Conservation (phyloP, 139 green algal genomes). For the Deuterostichococcus epilithicus region DNA sequence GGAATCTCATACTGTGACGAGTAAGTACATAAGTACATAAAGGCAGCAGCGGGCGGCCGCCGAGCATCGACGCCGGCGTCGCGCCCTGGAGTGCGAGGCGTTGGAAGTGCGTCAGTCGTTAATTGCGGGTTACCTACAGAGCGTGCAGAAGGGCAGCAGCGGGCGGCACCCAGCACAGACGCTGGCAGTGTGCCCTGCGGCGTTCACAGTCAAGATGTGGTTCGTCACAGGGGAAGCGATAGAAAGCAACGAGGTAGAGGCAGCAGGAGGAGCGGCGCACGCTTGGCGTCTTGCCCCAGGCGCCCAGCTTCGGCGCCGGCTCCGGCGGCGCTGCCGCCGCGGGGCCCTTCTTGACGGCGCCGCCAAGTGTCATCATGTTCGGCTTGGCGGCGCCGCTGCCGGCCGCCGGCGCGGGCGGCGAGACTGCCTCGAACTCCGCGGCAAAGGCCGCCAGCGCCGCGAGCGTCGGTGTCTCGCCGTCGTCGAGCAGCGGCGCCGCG, state of each 20-base stretch:
- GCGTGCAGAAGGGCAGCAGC: no score
- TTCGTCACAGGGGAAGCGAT: no score
- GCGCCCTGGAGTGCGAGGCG: slow-evolving; percentile 7
- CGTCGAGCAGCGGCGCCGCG: slow-evolving; percentile 37
- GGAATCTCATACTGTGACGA: no score
- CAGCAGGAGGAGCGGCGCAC: not conserved
- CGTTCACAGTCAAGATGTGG: no score
- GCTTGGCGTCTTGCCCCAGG: not conserved
- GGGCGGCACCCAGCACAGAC: no score
- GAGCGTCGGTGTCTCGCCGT: slow-evolving; percentile 42
- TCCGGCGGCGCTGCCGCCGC: not conserved
- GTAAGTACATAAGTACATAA: no score
- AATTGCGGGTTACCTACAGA: no score
- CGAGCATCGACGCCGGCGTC: slow-evolving; percentile 25
- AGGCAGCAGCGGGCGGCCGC: slow-evolving; percentile 49
- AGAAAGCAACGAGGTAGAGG: not conserved
- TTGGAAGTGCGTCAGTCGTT: no score
- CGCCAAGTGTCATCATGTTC: not conserved
- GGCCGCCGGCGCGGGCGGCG: not conserved
- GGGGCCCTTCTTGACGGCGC: not conserved
- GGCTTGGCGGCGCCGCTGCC: not conserved
- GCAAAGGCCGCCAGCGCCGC: slow-evolving; percentile 46
- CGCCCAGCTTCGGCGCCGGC: not conserved
- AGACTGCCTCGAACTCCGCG: slow-evolving; percentile 30
- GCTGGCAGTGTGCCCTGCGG: no score